A percentile compares a stretch with the other conserved stretches of the same genome.
phyloP scores from a whole-genome alignment of 345 rosid species.

The Moringa oleifera region DNA sequence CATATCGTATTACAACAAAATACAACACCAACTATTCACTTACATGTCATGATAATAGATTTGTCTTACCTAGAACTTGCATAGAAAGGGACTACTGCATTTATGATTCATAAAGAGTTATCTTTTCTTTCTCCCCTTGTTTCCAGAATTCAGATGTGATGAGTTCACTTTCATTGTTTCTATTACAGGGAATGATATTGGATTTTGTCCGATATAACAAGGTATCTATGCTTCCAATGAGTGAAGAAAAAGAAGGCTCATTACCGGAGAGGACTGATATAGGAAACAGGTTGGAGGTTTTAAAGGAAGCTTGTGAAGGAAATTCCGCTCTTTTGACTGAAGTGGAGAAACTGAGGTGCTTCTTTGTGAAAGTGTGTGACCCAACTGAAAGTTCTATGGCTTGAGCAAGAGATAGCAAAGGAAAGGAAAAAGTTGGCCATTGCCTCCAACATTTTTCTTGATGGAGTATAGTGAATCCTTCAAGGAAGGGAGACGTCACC shows the following conservation, averaged over 20 bases:
- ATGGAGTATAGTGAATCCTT: too few relatives aligned
- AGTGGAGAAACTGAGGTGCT: slow-evolving; percentile 52
- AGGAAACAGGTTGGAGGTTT: slow-evolving; percentile 36
- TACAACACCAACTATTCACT: not conserved
- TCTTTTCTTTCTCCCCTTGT: not conserved
- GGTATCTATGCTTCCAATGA: slow-evolving; percentile 6
- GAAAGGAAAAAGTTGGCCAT: not conserved
- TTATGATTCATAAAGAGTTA: too few relatives aligned
- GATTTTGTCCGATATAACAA: slow-evolving; percentile 41
- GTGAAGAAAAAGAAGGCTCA: slow-evolving; percentile 23
- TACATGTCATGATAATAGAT: not conserved
- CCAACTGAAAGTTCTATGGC: not conserved
- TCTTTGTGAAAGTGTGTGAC: slow-evolving; percentile 5
- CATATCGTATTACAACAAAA: too few relatives aligned
- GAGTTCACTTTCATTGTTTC: not conserved
- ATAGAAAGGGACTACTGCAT: not conserved
- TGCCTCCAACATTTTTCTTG: not conserved
- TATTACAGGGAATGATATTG: slow-evolving; percentile 63
- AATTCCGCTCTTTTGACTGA: slow-evolving; percentile 46
- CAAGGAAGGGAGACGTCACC: not conserved
- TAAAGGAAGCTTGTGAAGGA: slow-evolving; percentile 62
- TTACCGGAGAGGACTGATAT: slow-evolving; percentile 2
- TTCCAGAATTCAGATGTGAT: slow-evolving; percentile 1
- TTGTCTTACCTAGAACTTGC: not conserved
- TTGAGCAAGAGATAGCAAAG: not conserved